Evolutionary conservation across 805 yeast genomes (phyloP).

Genomic region (Lachancea thermotolerans): DNA sequence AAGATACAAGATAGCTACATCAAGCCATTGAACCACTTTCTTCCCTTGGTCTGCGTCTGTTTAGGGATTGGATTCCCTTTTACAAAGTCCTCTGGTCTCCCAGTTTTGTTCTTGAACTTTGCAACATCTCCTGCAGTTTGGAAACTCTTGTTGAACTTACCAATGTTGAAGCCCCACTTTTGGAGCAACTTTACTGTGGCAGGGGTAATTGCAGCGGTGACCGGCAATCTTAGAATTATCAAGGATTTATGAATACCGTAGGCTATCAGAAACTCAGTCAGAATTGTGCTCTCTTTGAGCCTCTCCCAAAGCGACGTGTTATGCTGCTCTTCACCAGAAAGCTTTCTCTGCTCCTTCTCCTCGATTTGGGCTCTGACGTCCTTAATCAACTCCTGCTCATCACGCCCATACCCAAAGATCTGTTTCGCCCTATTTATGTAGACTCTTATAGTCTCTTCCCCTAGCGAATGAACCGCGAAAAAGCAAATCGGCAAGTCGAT

Average conservation of each 20-base stretch:
- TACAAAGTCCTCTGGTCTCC: constrained; percentile 33
- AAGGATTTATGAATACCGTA: constrained; percentile 89
- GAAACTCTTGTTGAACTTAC: constrained; percentile 33
- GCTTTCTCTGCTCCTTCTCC: constrained; percentile 19
- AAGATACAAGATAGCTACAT: constrained; percentile 14
- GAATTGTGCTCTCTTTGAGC: constrained; percentile 37
- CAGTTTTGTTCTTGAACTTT: constrained; percentile 27
- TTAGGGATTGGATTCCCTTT: constrained; percentile 44
- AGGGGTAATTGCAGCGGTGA: constrained; percentile 91
- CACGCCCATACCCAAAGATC: constrained; percentile 54
- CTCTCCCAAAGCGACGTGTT: constrained; percentile 22
- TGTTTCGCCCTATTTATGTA: constrained; percentile 56
- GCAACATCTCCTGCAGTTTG: constrained; percentile 36
- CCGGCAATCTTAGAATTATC: constrained; percentile 75
- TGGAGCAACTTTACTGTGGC: constrained; percentile 57
- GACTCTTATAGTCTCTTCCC: constrained; percentile 71
- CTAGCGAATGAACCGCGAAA: constrained; percentile 74
- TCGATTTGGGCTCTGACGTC: constrained; percentile 32
- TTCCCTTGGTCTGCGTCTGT: constrained; percentile 27
- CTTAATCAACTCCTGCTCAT: constrained; percentile 36
- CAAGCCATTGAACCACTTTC: constrained; percentile 31
- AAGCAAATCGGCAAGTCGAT: constrained; percentile 83
- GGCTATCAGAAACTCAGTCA: constrained; percentile 85
- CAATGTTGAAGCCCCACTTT: constrained; percentile 74
- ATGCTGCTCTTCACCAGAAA: constrained; percentile 8